Base-by-base conservation (phyloP, 805 yeast genomes). In the Saturnispora silvae region DNA sequence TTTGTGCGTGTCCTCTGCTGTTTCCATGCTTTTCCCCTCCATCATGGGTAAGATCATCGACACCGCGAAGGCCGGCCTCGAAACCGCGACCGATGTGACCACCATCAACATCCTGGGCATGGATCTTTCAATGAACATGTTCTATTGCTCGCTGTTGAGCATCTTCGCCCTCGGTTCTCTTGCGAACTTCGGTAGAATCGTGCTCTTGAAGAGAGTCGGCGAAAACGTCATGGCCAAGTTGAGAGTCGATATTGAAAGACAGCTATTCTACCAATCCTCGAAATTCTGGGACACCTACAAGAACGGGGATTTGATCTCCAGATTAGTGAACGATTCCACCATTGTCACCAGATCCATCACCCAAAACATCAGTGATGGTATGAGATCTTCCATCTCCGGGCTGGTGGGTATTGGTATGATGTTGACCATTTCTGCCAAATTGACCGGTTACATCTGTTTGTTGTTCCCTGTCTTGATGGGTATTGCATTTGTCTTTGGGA, bases 301-400 rank as follows among this genome's bases (percentile, higher is more conserved):
- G 45, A 85, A 86, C 8, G 97, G 97, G 28, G 97, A 89, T 54
- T 65, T 89, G 50, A 85, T 89, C 31, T 84, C 95, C 4, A 67
- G 97, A 43, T 63, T 89, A 33, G 81, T 92, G 4, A 80, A 83
- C 29, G 97, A 89, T 55, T 81, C 96, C 1, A 84, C 86, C 22
- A 75, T 89, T 31, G 94, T 89, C 11, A 72, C 95, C 5, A 75
- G 79, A 50, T 76, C 95, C 0, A 73, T 89, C 15, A 84, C 96
- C 24, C 89, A 81, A 47, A 87, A 89, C 54, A 68, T 89, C 18
- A 79, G 92, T 40, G 96, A 89, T 54, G 97, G 97, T n/a, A 68
- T 86, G 26, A 64, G 96, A 40, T 77, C 96, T 0, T 56, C 77
- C 1, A 74, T 89, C 16, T 76, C 85, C 49, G 95, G 95, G 1